phyloP scores from a whole-genome alignment of 208 protist species.

The Leishmania mexicana region DNA sequence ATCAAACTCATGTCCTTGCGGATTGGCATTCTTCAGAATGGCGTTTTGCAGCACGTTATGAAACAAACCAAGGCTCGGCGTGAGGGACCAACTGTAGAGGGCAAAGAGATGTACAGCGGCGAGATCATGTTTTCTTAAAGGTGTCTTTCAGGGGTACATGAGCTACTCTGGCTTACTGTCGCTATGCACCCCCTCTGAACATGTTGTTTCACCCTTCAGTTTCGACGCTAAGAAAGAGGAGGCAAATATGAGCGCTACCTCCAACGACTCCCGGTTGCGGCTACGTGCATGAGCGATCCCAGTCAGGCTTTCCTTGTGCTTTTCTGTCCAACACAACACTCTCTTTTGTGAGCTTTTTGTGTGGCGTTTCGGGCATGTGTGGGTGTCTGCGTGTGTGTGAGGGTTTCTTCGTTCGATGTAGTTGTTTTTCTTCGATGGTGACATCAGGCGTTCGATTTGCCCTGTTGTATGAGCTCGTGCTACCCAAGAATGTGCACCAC shows the following conservation, averaged over 20 bases:
- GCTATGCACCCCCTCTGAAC: neutral
- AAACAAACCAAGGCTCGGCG: conserved; percentile 76
- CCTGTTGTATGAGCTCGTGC: neutral
- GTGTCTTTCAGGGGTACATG: neutral
- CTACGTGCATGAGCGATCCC: neutral
- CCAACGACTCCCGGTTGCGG: neutral
- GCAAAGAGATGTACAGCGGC: conserved; percentile 24
- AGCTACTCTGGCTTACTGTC: neutral
- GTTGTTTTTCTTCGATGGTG: conserved; percentile 10
- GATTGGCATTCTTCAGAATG: conserved; percentile 89
- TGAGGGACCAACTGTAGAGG: conserved; percentile 35
- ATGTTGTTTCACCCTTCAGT: neutral
- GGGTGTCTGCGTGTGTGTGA: neutral
- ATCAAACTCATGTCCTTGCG: conserved; percentile 91
- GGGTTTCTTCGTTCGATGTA: conserved; percentile 13
- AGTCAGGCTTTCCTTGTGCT: neutral
- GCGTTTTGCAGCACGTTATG: conserved; percentile 88
- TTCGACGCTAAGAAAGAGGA: conserved; percentile 1
- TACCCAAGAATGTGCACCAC: neutral
- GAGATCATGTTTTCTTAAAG: conserved; percentile 27
- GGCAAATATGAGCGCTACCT: conserved; percentile 1
- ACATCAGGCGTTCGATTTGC: neutral
- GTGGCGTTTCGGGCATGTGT: conserved; percentile 9
- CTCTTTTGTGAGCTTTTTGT: conserved; percentile 26
- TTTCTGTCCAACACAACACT: conserved; percentile 1